Conservation (phyloP, 495 filamentous ascomycete species). For the Penicillium macrosclerotiorum region DNA sequence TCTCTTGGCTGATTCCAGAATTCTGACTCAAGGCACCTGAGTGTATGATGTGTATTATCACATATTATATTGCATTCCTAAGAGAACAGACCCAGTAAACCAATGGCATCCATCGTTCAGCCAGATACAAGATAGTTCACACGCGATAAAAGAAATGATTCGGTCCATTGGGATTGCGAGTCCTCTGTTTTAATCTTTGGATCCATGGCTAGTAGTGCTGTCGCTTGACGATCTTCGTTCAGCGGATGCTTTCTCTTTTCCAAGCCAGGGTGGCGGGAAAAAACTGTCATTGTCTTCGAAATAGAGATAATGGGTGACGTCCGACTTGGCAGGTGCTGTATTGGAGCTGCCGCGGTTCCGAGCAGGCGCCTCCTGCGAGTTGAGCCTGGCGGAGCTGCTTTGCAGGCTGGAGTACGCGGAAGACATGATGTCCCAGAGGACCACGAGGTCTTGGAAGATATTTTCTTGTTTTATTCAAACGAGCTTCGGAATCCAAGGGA, state of each 20-base stretch:
- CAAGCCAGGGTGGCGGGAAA: slow-evolving; percentile 38
- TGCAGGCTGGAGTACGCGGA: background rate
- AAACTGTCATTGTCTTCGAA: slow-evolving; percentile 44
- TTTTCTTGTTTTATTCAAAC: too few species aligned
- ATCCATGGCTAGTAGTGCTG: slow-evolving; percentile 4
- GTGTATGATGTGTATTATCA: too few species aligned
- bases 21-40: too few species aligned
- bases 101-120: too few species aligned
- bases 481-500: too few species aligned
- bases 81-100: too few species aligned
- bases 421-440: slow-evolving; percentile 1
- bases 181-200: background rate
- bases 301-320: slow-evolving; percentile 36
- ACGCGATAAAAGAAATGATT: too few species aligned
- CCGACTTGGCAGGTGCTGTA: slow-evolving; percentile 6
- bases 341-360: slow-evolving; percentile 1
- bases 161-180: background rate
- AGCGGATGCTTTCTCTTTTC: slow-evolving; percentile 12
- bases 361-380: background rate
- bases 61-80: too few species aligned
- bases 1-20: background rate
- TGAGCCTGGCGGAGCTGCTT: background rate
- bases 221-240: slow-evolving; percentile 16
- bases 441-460: too few species aligned
- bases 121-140: too few species aligned